A percentile compares a stretch with the other conserved stretches of the same genome.
Conservation (phyloP, 768 basidiomycete species). For the Obba rivulosa region DNA sequence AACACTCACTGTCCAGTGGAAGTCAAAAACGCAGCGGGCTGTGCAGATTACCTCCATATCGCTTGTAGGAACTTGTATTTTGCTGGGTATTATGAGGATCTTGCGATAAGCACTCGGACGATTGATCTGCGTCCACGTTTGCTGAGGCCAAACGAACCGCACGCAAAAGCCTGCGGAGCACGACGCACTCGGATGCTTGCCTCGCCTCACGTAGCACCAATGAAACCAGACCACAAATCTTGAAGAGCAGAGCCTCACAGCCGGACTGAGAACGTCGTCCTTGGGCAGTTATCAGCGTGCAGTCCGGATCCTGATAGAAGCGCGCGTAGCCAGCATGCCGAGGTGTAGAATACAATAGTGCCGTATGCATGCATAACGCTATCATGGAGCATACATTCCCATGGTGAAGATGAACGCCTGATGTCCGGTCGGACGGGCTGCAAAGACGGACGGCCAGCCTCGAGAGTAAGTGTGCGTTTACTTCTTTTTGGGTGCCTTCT, state of each 20-base stretch:
- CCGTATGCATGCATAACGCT: constrained; percentile 14
- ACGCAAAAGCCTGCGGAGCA: too few species aligned
- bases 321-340: too few species aligned
- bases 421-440: not conserved
- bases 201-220: too few species aligned
- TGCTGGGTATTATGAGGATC: not conserved
- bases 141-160: too few species aligned
- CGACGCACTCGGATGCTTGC: too few species aligned
- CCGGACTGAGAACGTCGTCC: too few species aligned
- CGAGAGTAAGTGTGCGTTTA: constrained; percentile 28
- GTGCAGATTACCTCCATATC: not conserved
- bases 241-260: too few species aligned
- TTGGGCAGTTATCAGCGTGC: too few species aligned
- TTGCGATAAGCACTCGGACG: not conserved
- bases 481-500: constrained; percentile 67
- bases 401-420: constrained; percentile 6
- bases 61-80: not conserved
- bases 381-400: constrained; percentile 15
- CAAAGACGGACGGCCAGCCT: constrained; percentile 4
- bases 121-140: too few species aligned
- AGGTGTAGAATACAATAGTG: constrained; percentile 7
- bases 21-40: not conserved
- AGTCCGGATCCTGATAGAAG: too few species aligned
- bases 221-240: too few species aligned
- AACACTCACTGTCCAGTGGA: not conserved